These are phyloP conservation scores for Diaporthe citriasiana DNA, from an alignment of 2,329 filamentous ascomycete species.

Conservation along the genomic window DNA sequence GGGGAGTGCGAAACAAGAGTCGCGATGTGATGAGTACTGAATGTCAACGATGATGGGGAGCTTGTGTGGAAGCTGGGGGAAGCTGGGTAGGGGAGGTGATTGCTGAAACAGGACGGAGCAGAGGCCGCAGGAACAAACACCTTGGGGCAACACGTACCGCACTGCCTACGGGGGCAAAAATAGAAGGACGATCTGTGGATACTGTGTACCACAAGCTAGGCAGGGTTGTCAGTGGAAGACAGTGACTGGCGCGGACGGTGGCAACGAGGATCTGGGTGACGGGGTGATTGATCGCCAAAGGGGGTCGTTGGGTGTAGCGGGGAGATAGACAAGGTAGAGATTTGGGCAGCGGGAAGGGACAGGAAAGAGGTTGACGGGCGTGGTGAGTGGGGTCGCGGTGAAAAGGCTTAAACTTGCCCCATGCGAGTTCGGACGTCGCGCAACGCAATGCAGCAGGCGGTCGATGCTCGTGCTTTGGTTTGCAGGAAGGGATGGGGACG, in stretches of 20 bases:
- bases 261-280: conserved; percentile 22
- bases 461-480: conserved; percentile 29
- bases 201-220: conserved; percentile 34
- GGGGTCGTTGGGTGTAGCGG: conserved; percentile 25
- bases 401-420: conserved; percentile 27
- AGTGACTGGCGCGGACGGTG: conserved; percentile 25
- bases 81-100: conserved; percentile 32
- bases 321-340: conserved; percentile 3
- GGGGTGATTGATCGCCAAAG: conserved; percentile 31
- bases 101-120: conserved; percentile 39
- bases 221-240: conserved; percentile 28
- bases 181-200: conserved; percentile 34
- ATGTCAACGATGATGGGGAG: conserved; percentile 26
- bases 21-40: conserved; percentile 17
- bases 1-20: background rate
- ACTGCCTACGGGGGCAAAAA: conserved; percentile 27
- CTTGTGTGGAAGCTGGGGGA: conserved; percentile 33
- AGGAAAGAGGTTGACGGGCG: background rate
- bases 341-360: conserved; percentile 16
- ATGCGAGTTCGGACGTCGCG: conserved; percentile 28
- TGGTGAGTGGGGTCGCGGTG: conserved; percentile 14
- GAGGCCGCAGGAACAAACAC: conserved; percentile 14
- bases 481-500: background rate
- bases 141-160: conserved; percentile 30
- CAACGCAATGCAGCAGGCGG: conserved; percentile 14